Percentiles rank a stretch among this genome's conserved stretches.
phyloP scores from a whole-genome alignment of 2,329 filamentous ascomycete species.

The Zymoseptoria brevis region DNA sequence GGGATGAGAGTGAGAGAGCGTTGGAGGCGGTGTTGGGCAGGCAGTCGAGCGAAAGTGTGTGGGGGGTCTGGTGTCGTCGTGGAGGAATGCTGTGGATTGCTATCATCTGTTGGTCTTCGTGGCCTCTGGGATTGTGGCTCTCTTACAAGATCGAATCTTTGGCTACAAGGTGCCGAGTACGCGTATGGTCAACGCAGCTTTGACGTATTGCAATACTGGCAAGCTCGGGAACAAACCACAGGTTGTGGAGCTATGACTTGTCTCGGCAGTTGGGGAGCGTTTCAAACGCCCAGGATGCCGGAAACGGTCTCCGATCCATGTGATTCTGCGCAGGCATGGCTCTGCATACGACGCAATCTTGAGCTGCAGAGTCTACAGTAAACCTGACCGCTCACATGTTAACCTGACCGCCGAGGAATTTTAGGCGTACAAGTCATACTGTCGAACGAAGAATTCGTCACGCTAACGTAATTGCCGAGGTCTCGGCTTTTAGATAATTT shows the following conservation, averaged over 20 bases:
- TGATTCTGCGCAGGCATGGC: too few species aligned
- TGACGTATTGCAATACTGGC: constrained; percentile 44
- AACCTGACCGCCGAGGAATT: too few species aligned
- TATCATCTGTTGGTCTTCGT: constrained; percentile 43
- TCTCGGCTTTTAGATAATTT: too few species aligned
- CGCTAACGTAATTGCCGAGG: too few species aligned
- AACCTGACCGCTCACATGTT: too few species aligned
- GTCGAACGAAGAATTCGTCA: too few species aligned
- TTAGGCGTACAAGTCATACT: too few species aligned
- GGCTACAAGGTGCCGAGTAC: constrained; percentile 29
- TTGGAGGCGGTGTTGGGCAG: constrained; percentile 58
- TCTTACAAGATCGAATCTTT: constrained; percentile 46
- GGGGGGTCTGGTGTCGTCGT: constrained; percentile 22
- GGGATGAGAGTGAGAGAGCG: constrained; percentile 62
- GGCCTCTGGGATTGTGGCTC: constrained; percentile 26
- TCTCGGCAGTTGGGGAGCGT: background rate
- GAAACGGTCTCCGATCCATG: too few species aligned
- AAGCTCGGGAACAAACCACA: constrained; percentile 42
- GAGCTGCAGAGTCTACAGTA: too few species aligned
- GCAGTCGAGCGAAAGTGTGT: constrained; percentile 27
- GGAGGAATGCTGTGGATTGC: constrained; percentile 40
- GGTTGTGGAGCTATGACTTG: constrained; percentile 24
- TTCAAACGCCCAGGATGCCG: too few species aligned
- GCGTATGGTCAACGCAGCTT: constrained; percentile 54
- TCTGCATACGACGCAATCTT: too few species aligned